Conservation (phyloP, 345 rosid species). For the Tarenaya hassleriana region DNA sequence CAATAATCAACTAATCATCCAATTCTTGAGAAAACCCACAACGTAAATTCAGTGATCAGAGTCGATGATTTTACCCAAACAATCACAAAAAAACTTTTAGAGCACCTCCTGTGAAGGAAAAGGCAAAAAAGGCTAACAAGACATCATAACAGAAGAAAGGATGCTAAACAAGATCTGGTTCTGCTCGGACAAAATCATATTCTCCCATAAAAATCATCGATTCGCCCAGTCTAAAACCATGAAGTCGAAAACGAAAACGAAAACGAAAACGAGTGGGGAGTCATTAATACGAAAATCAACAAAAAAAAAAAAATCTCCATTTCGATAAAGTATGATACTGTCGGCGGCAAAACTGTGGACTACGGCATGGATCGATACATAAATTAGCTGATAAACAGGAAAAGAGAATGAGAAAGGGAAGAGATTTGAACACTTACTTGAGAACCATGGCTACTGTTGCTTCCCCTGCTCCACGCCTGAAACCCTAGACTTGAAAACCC, state of each 20-base stretch:
- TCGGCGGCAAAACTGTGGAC: background rate
- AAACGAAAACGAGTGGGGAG: too few relatives aligned
- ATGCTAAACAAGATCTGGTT: too few relatives aligned
- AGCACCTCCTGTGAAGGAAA: too few relatives aligned
- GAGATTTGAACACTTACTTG: constrained; percentile 30
- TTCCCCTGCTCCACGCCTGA: constrained; percentile 22
- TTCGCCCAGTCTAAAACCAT: too few relatives aligned
- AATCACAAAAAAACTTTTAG: too few relatives aligned
- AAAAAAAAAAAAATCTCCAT: background rate
- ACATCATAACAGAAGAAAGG: too few relatives aligned
- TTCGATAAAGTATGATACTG: background rate
- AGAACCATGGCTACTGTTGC: constrained; percentile 27
- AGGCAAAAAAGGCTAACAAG: too few relatives aligned
- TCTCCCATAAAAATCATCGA: too few relatives aligned
- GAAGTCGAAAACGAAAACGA: too few relatives aligned
- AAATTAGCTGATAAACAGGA: background rate
- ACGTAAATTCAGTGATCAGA: background rate
- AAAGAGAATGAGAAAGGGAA: background rate
- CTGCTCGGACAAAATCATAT: too few relatives aligned
- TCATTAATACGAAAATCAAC: too few relatives aligned
- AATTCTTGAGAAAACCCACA: background rate
- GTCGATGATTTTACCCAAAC: too few relatives aligned
- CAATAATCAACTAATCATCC: background rate
- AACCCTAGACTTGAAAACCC: constrained; percentile 23
- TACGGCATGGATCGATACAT: background rate